These are phyloP conservation scores for Penicillium nucicola DNA, from an alignment of 495 filamentous ascomycete species.

Conservation along the genomic window DNA sequence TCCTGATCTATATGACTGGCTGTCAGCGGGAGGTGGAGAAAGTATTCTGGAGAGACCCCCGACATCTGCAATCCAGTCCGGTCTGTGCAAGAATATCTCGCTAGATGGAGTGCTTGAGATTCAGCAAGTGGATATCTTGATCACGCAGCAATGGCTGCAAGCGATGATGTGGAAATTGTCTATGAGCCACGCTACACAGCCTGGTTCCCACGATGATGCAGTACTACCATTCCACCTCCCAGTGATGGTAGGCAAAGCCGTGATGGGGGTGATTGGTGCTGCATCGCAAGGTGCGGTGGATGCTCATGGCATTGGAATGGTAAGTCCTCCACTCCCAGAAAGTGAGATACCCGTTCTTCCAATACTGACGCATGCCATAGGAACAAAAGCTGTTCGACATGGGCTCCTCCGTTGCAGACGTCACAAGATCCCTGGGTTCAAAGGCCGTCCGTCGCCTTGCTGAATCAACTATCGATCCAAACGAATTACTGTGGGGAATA, in stretches of 20 bases:
- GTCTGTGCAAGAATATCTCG: slow-evolving; percentile 35
- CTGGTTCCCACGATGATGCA: slow-evolving; percentile 37
- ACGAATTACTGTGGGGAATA: slow-evolving; percentile 42
- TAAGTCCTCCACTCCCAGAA: slow-evolving; percentile 21
- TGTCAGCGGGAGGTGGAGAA: slow-evolving; percentile 38
- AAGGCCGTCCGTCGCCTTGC: slow-evolving; percentile 30
- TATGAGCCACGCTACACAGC: slow-evolving; percentile 51
- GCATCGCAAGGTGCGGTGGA: slow-evolving; percentile 52
- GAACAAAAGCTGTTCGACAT: slow-evolving; percentile 45
- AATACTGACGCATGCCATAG: slow-evolving; percentile 12
- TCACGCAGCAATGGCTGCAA: slow-evolving; percentile 62
- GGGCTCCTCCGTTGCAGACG: slow-evolving; percentile 36
- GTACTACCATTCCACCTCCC: slow-evolving; percentile 58
- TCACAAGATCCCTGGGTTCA: slow-evolving; percentile 29
- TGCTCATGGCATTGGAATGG: slow-evolving; percentile 64
- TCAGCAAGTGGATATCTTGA: slow-evolving; percentile 59
- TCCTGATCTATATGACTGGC: slow-evolving; percentile 40
- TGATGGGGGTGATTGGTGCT: slow-evolving; percentile 50
- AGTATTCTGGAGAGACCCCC: slow-evolving; percentile 34
- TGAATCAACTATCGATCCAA: slow-evolving; percentile 33
- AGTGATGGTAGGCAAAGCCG: slow-evolving; percentile 51
- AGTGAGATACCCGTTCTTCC: too few species aligned
- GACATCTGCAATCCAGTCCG: slow-evolving; percentile 37
- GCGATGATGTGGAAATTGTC: slow-evolving; percentile 60
- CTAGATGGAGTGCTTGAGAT: slow-evolving; percentile 49